Evolutionary conservation across 495 filamentous ascomycete species (phyloP), one percentile per base, ranked within the genome.

Genomic region (Viridothelium virens): DNA sequence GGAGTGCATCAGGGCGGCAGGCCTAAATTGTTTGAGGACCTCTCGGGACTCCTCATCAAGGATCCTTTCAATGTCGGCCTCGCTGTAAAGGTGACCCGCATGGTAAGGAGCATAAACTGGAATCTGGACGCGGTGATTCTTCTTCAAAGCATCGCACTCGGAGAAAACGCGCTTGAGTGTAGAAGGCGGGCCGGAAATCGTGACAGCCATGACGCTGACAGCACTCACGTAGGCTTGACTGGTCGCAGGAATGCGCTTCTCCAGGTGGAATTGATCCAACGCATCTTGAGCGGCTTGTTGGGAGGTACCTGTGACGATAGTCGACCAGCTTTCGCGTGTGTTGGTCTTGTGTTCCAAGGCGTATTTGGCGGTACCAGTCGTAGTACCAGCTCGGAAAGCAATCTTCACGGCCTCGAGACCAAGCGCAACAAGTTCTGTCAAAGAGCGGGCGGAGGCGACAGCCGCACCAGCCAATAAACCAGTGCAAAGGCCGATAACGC

Each of bases 41-140:
- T 78, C 64, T 74, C 77, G 1, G 73, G 70, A 46, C 69, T 77
- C 25, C 73, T 63, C 64, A 69, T 79, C 70, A 36, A 91, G 70
- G 56, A 92, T 84, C 63, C 81, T 81, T 50, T 84, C 81, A 47
- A 89, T 77, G 68, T 91, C 84, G 14, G 78, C 78, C 16, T 78
- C 66, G 5, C 79, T 79, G 75, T 91, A 88, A 9, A 95, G 76
- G 74, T 95, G 90, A 1, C 81, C 70, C 12, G 91, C 89, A 77
- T 96, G 91, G 70, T 91, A 95, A 1, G 91, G 89, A 0, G 87
- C 91, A 69, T 89, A 86, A 31, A 95, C 85, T 0, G 89, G 86
- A 53, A 89, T 84, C n/a, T 81, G 81, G 4, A 83, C 80, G 1
- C 82, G 82, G 70, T 86, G 86, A 62, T 81, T 74, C 2, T 81